phyloP scores from a whole-genome alignment of 805 yeast species.

The Groenewaldozyma salmanticensis region DNA sequence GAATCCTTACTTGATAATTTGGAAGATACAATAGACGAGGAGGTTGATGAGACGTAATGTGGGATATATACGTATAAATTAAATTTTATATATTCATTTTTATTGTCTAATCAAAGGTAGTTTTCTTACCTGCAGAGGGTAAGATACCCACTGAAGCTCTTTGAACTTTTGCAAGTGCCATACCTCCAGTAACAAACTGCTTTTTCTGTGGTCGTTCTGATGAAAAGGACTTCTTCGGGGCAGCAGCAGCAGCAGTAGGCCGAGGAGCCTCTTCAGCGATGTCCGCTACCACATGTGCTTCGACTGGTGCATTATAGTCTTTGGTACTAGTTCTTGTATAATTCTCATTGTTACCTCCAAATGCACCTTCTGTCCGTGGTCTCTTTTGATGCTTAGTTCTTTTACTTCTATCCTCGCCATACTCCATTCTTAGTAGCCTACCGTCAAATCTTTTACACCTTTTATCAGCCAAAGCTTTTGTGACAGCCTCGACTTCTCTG shows the following conservation, averaged over 20 bases:
- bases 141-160: constrained; percentile 86
- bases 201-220: constrained; percentile 1
- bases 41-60: not conserved
- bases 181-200: constrained; percentile 42
- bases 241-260: too few species aligned
- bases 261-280: constrained; percentile 3
- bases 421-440: constrained; percentile 76
- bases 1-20: constrained; percentile 10
- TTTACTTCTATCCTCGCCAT: constrained; percentile 89
- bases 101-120: not conserved
- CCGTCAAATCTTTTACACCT: constrained; percentile 56
- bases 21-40: constrained; percentile 9
- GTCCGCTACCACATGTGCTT: constrained; percentile 9
- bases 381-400: constrained; percentile 26
- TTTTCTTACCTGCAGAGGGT: constrained; percentile 67
- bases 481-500: constrained; percentile 68
- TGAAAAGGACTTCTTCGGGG: not conserved
- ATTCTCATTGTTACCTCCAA: not conserved
- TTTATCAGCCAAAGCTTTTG: constrained; percentile 69
- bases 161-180: constrained; percentile 80
- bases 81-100: not conserved
- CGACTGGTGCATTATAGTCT: not conserved
- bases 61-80: not conserved
- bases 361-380: constrained; percentile 2
- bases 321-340: not conserved